Evolutionary conservation across 2,329 filamentous ascomycete genomes (phyloP).

Genomic region (Plectosphaerella plurivora): DNA sequence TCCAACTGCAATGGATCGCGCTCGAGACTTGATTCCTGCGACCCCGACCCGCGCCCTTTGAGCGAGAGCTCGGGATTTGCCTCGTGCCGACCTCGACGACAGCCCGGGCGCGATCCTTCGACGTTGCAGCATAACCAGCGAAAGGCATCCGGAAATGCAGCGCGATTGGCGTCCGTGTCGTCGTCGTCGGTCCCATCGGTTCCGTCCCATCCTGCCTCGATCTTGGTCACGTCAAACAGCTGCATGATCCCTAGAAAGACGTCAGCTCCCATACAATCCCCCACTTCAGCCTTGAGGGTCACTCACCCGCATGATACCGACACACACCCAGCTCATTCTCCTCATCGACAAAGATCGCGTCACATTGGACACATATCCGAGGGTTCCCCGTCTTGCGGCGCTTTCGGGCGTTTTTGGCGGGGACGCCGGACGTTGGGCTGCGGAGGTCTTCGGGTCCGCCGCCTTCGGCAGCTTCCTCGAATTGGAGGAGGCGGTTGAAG

Average conservation of each 20-base stretch:
- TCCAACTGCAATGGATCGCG: slow-evolving; percentile 1
- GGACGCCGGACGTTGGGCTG: slow-evolving; percentile 3
- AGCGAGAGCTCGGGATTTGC: slow-evolving; percentile 10
- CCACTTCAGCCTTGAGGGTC: not conserved
- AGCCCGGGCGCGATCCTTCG: slow-evolving; percentile 6
- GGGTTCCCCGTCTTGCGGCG: slow-evolving; percentile 6
- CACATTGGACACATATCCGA: slow-evolving; percentile 11
- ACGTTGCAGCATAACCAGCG: slow-evolving; percentile 11
- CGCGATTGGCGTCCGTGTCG: slow-evolving; percentile 10
- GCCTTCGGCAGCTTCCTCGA: not conserved
- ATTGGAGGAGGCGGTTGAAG: slow-evolving; percentile 8
- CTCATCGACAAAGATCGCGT: slow-evolving; percentile 11
- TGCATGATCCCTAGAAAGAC: slow-evolving; percentile 7
- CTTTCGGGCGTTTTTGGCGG: slow-evolving; percentile 4
- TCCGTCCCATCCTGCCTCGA: slow-evolving; percentile 2
- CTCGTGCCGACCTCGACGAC: slow-evolving; percentile 9
- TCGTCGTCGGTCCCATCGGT: slow-evolving; percentile 7
- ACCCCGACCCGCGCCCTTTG: slow-evolving; percentile 10
- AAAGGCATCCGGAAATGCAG: slow-evolving; percentile 9
- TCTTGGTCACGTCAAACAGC: slow-evolving; percentile 9
- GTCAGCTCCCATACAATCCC: not conserved
- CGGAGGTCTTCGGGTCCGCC: slow-evolving; percentile 1
- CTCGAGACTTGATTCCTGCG: slow-evolving; percentile 6
- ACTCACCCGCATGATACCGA: slow-evolving; percentile 12
- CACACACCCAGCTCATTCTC: slow-evolving; percentile 9